A percentile compares a stretch with the other conserved stretches of the same genome.
These are phyloP conservation scores for Botryotinia narcissicola DNA, from an alignment of 2,329 filamentous ascomycete species.

Conservation along the genomic window DNA sequence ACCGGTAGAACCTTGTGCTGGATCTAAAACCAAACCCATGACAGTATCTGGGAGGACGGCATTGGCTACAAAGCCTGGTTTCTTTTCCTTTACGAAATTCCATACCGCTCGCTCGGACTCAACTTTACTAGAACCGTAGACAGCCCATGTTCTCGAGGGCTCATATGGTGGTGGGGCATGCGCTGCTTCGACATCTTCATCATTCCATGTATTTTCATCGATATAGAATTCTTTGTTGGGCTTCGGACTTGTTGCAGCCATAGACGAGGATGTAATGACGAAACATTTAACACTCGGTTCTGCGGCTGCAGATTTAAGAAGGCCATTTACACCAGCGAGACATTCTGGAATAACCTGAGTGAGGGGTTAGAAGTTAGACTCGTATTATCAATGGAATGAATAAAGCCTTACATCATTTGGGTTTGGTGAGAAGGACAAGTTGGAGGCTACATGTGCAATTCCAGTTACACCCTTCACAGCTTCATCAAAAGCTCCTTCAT, in stretches of 20 bases:
- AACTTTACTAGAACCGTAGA: conserved; percentile 44
- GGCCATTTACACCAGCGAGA: conserved; percentile 34
- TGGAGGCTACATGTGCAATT: conserved; percentile 43
- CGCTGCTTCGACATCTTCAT: conserved; percentile 38
- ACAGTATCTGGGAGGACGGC: conserved; percentile 29
- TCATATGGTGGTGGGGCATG: conserved; percentile 42
- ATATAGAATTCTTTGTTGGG: conserved; percentile 29
- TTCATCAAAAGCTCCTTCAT: conserved; percentile 31
- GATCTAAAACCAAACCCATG: conserved; percentile 25
- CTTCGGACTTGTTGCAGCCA: conserved; percentile 30
- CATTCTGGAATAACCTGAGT: conserved; percentile 36
- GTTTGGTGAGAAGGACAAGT: conserved; percentile 39
- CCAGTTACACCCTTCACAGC: conserved; percentile 37
- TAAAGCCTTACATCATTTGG: conserved; percentile 38
- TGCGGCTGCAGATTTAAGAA: conserved; percentile 40
- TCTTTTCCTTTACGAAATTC: conserved; percentile 41
- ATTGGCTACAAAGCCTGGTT: conserved; percentile 35
- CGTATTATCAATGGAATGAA: background rate
- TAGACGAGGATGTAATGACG: conserved; percentile 41
- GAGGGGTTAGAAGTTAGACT: background rate
- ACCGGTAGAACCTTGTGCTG: conserved; percentile 29
- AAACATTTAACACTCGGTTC: conserved; percentile 42
- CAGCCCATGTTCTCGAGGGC: conserved; percentile 17
- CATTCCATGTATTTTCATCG: conserved; percentile 40
- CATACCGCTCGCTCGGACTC: conserved; percentile 42